A percentile compares a stretch with the other conserved stretches of the same genome.
Evolutionary conservation across 2,329 filamentous ascomycete genomes (phyloP).

Genomic region (Monascus ruber): DNA sequence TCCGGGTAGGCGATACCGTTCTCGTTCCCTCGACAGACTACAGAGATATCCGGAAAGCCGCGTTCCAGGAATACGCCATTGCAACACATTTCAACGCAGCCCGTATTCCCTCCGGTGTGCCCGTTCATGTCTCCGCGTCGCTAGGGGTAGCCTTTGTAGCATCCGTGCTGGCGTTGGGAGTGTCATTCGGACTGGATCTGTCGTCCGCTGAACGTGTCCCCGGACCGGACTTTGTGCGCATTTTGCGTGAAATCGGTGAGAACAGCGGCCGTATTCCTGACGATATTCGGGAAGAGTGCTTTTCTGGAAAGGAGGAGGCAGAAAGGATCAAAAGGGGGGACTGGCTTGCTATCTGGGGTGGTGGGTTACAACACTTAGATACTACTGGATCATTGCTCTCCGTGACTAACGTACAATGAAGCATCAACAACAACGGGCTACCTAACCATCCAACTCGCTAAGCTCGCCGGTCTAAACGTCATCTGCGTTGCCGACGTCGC

Average conservation of each 20-base stretch:
- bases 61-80: slow-evolving; percentile 59
- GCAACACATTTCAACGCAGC: slow-evolving; percentile 55
- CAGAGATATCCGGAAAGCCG: slow-evolving; percentile 58
- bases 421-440: slow-evolving; percentile 59
- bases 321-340: slow-evolving; percentile 52
- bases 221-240: slow-evolving; percentile 49
- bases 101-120: slow-evolving; percentile 45
- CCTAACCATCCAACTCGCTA: slow-evolving; percentile 56
- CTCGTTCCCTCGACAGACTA: slow-evolving; percentile 65
- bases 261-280: slow-evolving; percentile 37
- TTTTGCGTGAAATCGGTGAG: slow-evolving; percentile 38
- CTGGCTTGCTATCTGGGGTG: slow-evolving; percentile 66
- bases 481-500: slow-evolving; percentile 56
- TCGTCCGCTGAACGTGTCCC: slow-evolving; percentile 19
- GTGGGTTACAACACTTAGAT: slow-evolving; percentile 21
- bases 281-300: slow-evolving; percentile 54
- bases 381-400: no score
- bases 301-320: slow-evolving; percentile 39
- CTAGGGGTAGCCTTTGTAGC: slow-evolving; percentile 63
- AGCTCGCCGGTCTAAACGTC: slow-evolving; percentile 53
- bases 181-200: slow-evolving; percentile 61
- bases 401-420: slow-evolving; percentile 9
- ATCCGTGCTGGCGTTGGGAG: slow-evolving; percentile 52
- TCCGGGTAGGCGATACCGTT: slow-evolving; percentile 46
- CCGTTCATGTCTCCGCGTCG: slow-evolving; percentile 47